Conservation (phyloP, 2,329 filamentous ascomycete genomes). For the Aspergillus spinulosporus region DNA sequence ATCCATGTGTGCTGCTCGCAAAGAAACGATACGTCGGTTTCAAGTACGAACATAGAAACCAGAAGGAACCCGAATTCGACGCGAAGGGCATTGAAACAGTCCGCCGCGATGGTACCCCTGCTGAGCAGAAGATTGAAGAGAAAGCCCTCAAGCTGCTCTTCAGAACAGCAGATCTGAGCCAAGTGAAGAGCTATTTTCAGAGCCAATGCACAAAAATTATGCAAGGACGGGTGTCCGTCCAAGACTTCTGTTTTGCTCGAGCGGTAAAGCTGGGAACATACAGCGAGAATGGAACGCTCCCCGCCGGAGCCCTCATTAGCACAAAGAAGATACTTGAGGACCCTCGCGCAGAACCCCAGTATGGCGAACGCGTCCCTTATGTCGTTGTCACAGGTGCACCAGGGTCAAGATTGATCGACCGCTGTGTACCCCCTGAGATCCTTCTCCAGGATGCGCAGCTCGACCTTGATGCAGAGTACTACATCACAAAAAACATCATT, state of each 20-base stretch:
- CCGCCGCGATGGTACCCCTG: constrained; percentile 87
- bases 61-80: constrained; percentile 83
- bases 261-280: constrained; percentile 92
- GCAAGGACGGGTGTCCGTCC: constrained; percentile 80
- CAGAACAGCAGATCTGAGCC: constrained; percentile 81
- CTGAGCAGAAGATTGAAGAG: constrained; percentile 95
- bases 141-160: constrained; percentile 87
- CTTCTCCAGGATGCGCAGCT: constrained; percentile 74
- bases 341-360: constrained; percentile 83
- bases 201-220: constrained; percentile 89
- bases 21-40: constrained; percentile 99
- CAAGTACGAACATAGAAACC: constrained; percentile 81
- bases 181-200: constrained; percentile 89
- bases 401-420: constrained; percentile 79
- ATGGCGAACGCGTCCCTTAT: constrained; percentile 92
- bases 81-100: constrained; percentile 99
- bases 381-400: constrained; percentile 88
- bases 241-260: constrained; percentile 93
- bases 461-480: constrained; percentile 90
- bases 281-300: constrained; percentile 73
- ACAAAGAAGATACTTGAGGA: constrained; percentile 84
- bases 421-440: constrained; percentile 84
- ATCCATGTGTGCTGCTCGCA: constrained; percentile 87
- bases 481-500: constrained; percentile 93
- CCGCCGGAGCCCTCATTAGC: constrained; percentile 85